These are phyloP conservation scores for Cytospora piceae DNA, from an alignment of 2,329 filamentous ascomycete genomes.

Conservation along the genomic window DNA sequence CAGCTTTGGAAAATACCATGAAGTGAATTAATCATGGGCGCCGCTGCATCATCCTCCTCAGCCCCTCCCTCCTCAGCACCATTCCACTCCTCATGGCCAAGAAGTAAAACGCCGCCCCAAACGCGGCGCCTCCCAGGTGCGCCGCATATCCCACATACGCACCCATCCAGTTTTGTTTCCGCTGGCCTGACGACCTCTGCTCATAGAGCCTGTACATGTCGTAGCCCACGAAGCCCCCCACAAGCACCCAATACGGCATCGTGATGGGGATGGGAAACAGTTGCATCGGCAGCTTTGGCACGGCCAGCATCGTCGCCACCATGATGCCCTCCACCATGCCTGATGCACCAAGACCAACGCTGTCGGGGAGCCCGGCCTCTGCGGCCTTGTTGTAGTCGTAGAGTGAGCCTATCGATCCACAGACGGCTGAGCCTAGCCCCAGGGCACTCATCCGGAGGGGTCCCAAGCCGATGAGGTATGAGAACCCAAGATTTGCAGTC, in stretches of 20 bases:
- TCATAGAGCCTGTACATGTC: slow-evolving; percentile 31
- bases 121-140: slow-evolving; percentile 35
- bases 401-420: slow-evolving; percentile 29
- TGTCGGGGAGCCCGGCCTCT: slow-evolving; percentile 19
- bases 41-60: neutral
- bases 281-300: slow-evolving; percentile 29
- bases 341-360: slow-evolving; percentile 33
- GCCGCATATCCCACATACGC: slow-evolving; percentile 34
- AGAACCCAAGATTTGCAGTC: slow-evolving; percentile 27
- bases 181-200: slow-evolving; percentile 22
- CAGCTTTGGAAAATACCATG: too few species aligned
- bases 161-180: slow-evolving; percentile 24
- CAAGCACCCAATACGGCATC: slow-evolving; percentile 30
- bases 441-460: slow-evolving; percentile 26
- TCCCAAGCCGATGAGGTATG: slow-evolving; percentile 27
- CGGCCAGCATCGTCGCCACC: slow-evolving; percentile 30
- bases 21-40: neutral
- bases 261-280: slow-evolving; percentile 33
- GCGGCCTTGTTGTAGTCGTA: slow-evolving; percentile 26
- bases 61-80: neutral
- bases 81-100: slow-evolving; percentile 26
- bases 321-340: slow-evolving; percentile 35
- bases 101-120: slow-evolving; percentile 32
- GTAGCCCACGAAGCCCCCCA: slow-evolving; percentile 31
- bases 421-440: slow-evolving; percentile 32